phyloP scores from a whole-genome alignment of 208 protist genomes.

The Trypanosoma cruzi region DNA sequence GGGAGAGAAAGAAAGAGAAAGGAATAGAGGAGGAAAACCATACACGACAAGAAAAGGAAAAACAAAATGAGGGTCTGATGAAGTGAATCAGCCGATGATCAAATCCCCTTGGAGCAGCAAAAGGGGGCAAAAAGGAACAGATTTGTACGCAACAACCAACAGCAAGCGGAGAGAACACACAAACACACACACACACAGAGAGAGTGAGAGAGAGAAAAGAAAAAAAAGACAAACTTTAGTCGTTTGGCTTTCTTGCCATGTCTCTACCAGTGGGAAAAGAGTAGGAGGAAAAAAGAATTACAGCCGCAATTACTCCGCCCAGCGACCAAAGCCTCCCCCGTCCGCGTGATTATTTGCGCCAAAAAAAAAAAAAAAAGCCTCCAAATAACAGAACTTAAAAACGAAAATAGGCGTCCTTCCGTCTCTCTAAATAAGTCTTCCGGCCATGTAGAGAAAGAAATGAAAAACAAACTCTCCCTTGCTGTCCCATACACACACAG shows the following conservation, averaged over 20 bases:
- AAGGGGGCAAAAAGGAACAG: not conserved
- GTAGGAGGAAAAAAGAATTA: no score
- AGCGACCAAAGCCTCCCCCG: not conserved
- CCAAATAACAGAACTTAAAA: no score
- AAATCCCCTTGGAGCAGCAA: not conserved
- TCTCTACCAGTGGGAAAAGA: no score
- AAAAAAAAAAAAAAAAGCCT: no score
- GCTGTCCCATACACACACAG: not conserved
- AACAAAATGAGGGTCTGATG: not conserved
- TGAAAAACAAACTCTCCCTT: not conserved
- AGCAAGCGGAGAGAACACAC: not conserved
- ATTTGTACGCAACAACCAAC: not conserved
- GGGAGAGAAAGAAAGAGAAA: slow-evolving; percentile 7
- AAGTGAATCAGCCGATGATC: no score
- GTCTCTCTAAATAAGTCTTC: no score
- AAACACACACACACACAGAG: not conserved
- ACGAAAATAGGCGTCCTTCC: no score
- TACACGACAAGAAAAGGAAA: not conserved
- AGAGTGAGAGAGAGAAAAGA: not conserved
- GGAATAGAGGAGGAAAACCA: slow-evolving; percentile 9
- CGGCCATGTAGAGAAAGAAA: not conserved
- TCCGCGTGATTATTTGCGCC: no score
- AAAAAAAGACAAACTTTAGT: no score
- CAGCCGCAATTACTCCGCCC: not conserved
- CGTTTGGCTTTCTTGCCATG: no score